These are phyloP conservation scores for Quercus wislizeni DNA, from an alignment of 306 rosid species.

Conservation along the genomic window DNA sequence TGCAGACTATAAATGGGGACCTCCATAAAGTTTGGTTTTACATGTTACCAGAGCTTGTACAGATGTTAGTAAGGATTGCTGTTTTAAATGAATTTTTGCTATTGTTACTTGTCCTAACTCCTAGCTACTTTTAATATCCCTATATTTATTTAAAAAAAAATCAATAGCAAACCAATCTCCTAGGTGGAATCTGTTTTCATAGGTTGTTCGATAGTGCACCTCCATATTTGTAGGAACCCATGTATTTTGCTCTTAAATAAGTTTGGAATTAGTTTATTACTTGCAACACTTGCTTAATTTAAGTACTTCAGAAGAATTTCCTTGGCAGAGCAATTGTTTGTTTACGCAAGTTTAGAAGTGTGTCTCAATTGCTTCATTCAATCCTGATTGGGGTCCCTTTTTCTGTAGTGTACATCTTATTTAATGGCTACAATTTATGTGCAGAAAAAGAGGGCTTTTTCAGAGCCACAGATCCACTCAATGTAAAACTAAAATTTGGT, in stretches of 20 bases:
- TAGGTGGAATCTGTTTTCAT: background rate
- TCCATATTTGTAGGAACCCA: background rate
- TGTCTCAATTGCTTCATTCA: background rate
- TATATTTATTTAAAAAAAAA: background rate
- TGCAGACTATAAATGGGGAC: background rate
- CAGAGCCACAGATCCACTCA: background rate
- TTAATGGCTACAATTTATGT: background rate
- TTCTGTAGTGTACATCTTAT: background rate
- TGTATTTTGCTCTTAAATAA: background rate
- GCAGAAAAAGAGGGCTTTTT: background rate
- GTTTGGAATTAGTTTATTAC: background rate
- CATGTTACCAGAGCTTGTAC: background rate
- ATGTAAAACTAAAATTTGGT: background rate
- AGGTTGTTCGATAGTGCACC: background rate
- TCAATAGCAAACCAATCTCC: background rate
- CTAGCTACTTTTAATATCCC: no score
- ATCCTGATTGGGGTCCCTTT: no score
- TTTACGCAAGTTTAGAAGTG: background rate
- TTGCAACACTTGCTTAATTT: background rate
- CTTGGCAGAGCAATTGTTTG: background rate
- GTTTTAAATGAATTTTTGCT: background rate
- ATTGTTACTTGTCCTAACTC: background rate
- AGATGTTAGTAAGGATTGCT: background rate
- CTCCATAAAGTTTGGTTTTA: no score
- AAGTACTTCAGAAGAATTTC: background rate